These are phyloP conservation scores for Medicago arabica DNA, from an alignment of 306 rosid species.

Conservation along the genomic window DNA sequence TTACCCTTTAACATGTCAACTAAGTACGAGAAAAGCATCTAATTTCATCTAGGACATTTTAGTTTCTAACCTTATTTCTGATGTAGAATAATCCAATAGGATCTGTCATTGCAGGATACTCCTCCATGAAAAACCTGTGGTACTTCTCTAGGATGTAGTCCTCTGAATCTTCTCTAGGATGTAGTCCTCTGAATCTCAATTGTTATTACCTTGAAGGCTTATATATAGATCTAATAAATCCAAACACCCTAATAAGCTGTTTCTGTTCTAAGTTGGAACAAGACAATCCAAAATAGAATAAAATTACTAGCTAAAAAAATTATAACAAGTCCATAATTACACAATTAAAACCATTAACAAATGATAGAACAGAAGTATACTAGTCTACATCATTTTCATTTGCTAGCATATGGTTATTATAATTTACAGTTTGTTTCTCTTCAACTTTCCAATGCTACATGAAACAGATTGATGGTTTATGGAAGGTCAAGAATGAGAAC, in stretches of 20 bases:
- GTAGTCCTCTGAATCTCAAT: background rate
- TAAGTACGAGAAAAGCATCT: background rate
- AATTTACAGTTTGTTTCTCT: conserved; percentile 27
- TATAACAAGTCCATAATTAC: background rate
- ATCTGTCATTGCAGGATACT: background rate
- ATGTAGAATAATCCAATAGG: no score
- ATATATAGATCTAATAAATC: conserved; percentile 11
- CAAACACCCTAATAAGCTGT: conserved; percentile 25
- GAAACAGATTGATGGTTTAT: conserved; percentile 81
- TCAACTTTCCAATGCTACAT: conserved; percentile 36
- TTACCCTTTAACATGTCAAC: background rate
- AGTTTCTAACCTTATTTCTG: no score
- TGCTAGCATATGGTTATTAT: conserved; percentile 28
- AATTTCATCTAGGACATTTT: no score
- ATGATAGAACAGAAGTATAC: background rate
- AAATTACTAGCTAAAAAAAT: background rate
- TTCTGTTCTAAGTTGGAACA: conserved; percentile 9
- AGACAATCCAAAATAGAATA: conserved; percentile 17
- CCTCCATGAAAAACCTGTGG: background rate
- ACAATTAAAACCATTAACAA: conserved; percentile 8
- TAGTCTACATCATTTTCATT: conserved; percentile 13
- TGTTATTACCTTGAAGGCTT: background rate
- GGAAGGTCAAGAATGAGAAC: conserved; percentile 78
- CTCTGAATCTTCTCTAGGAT: background rate
- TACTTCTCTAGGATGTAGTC: background rate